Evolutionary conservation across 2,329 filamentous ascomycete genomes (phyloP).

Genomic region (Xylaria sp.): DNA sequence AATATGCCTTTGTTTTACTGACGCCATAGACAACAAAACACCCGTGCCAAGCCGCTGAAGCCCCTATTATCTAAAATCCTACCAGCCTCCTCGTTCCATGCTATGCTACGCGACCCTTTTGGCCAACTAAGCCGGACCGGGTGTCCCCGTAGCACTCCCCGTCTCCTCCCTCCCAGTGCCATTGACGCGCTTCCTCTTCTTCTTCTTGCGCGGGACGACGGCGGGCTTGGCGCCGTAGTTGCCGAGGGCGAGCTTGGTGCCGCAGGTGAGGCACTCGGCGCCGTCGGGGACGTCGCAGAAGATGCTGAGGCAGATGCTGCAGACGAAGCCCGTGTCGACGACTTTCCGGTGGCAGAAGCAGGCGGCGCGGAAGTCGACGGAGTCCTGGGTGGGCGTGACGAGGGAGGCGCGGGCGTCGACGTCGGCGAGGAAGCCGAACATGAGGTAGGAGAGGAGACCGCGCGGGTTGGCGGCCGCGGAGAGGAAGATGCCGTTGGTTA

Average conservation of each 20-base stretch:
- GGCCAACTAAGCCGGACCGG: constrained; percentile 49
- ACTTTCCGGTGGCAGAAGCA: constrained; percentile 96
- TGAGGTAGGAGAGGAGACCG: constrained; percentile 89
- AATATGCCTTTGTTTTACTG: background rate
- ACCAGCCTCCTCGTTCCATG: background rate
- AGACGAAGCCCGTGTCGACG: constrained; percentile 93
- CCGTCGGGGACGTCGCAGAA: constrained; percentile 76
- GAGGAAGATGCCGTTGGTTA: constrained; percentile 68
- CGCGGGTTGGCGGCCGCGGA: constrained; percentile 64
- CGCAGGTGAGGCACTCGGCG: constrained; percentile 83
- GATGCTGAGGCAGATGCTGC: constrained; percentile 94
- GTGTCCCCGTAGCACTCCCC: constrained; percentile 69
- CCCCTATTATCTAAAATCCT: background rate
- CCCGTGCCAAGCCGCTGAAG: background rate
- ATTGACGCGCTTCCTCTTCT: constrained; percentile 63
- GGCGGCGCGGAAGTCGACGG: constrained; percentile 96
- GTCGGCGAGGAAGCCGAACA: constrained; percentile 88
- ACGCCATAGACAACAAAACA: background rate
- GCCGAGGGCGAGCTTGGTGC: constrained; percentile 79
- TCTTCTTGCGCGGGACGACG: constrained; percentile 81
- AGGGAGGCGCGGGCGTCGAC: constrained; percentile 68
- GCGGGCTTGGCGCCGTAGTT: constrained; percentile 80
- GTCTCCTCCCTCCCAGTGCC: constrained; percentile 65
- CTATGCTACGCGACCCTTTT: background rate
- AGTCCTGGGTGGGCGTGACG: constrained; percentile 81